These are phyloP conservation scores for Fusarium sp. DNA, from an alignment of 2,329 filamentous ascomycete species.

Conservation along the genomic window DNA sequence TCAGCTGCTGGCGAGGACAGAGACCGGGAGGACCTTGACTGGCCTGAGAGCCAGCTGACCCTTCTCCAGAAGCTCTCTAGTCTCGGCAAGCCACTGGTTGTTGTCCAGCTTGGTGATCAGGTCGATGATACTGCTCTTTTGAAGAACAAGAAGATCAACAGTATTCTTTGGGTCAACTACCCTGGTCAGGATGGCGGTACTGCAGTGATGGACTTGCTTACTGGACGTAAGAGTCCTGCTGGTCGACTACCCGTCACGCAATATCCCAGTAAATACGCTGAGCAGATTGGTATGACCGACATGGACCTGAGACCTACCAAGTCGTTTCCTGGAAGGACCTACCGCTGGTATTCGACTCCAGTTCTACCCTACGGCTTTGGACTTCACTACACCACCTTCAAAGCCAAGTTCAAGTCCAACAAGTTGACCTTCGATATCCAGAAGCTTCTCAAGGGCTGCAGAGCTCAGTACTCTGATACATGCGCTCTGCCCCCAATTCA, in stretches of 20 bases:
- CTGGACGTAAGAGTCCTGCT: neutral
- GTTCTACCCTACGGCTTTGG: neutral
- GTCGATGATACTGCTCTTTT: neutral
- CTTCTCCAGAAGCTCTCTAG: neutral
- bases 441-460: neutral
- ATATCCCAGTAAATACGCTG: neutral
- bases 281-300: neutral
- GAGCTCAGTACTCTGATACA: neutral
- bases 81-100: neutral
- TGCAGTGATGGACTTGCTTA: neutral
- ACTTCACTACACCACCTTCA: neutral
- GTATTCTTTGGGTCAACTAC: slow-evolving; percentile 15
- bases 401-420: neutral
- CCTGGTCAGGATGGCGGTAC: slow-evolving; percentile 5
- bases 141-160: slow-evolving; percentile 6
- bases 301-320: slow-evolving; percentile 4
- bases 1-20: neutral
- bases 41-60: neutral
- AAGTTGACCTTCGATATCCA: neutral
- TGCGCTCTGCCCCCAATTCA: neutral
- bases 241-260: neutral
- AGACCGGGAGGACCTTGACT: neutral
- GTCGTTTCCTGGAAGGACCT: neutral
- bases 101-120: neutral
- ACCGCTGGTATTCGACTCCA: neutral